Base-by-base conservation (phyloP, 2,329 filamentous ascomycete genomes). In the Colletotrichum tabaci region DNA sequence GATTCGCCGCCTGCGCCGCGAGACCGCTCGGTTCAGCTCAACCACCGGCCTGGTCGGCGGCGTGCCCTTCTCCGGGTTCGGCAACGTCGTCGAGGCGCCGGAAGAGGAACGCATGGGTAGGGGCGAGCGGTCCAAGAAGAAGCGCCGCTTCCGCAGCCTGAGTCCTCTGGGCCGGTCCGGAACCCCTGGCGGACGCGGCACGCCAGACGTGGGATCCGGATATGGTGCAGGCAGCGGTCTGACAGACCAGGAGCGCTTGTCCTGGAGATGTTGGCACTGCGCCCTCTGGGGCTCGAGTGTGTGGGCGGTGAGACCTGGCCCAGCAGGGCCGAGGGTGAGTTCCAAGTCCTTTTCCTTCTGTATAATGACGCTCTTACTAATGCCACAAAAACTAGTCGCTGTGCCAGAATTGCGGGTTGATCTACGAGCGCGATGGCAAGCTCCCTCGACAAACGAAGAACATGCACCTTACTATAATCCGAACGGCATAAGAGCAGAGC, bases 231-330 rank as follows among this genome's bases (percentile, higher is more conserved):
- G 92, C 49, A 89, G 90, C 52, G 84, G 89, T 67, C 85, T 96
- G 66, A 90, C 90, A 2, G 94, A 97, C 65, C 88, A 88, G 77
- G 96, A 98, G 85, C 89, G 95, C 76, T 86, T 89, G 74, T 91
- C 88, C 53, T 99, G 96, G 96, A 90, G 94, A 73, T 99, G 96
- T 83, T 86, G 87, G 55, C 96, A 98, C 82, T 99, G 96, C 81
- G 88, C 88, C 72, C 91, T 98, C 44, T 96, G 93, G 91, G 96
- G 96, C 18, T 92, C 92, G 60, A 93, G 94, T 38, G 94, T 98
- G 10, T 99, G 96, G 96, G 95, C 94, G 60, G 96, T 98, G 3
- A 88, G 96, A 77, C 95, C 98, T 82, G 96, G 96, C 30, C 96
- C 96, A 16, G 87, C 89, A 66, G 96, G 95, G 66, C 89, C 93